phyloP scores from a whole-genome alignment of 495 filamentous ascomycete species.

The Parathielavia appendiculata region DNA sequence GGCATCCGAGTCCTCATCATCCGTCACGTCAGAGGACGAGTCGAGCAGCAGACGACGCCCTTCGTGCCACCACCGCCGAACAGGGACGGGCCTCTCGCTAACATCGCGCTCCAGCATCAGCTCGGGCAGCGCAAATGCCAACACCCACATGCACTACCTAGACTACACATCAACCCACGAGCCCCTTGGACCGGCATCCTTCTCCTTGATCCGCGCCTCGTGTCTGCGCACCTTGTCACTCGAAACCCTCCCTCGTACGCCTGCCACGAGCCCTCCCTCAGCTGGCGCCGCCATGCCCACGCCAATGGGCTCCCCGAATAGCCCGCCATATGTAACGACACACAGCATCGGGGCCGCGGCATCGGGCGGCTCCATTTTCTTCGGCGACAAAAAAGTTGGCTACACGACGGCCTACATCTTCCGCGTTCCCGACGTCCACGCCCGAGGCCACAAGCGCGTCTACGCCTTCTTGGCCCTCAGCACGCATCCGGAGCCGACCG shows the following conservation, averaged over 20 bases:
- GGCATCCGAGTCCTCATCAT: slow-evolving; percentile 42
- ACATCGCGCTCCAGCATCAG: slow-evolving; percentile 44
- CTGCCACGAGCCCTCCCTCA: slow-evolving; percentile 30
- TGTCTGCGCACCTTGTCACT: slow-evolving; percentile 82
- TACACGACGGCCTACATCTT: slow-evolving; percentile 94
- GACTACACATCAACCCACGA: slow-evolving; percentile 84
- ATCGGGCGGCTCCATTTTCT: slow-evolving; percentile 71
- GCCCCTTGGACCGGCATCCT: slow-evolving; percentile 67
- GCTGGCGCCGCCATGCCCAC: slow-evolving; percentile 32
- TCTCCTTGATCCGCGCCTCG: slow-evolving; percentile 76
- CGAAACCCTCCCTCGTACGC: slow-evolving; percentile 71
- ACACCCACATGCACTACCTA: slow-evolving; percentile 74
- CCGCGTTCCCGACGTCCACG: slow-evolving; percentile 79
- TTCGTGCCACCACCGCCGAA: slow-evolving; percentile 25
- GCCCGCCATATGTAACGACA: slow-evolving; percentile 49
- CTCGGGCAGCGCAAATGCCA: slow-evolving; percentile 39
- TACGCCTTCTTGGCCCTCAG: slow-evolving; percentile 84
- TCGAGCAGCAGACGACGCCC: slow-evolving; percentile 17
- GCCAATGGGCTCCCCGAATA: slow-evolving; percentile 32
- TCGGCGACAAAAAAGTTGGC: slow-evolving; percentile 74
- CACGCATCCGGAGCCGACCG: slow-evolving; percentile 64
- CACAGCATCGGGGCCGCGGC: slow-evolving; percentile 37
- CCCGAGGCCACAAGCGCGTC: slow-evolving; percentile 76
- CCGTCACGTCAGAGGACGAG: slow-evolving; percentile 45
- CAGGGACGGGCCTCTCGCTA: slow-evolving; percentile 27